Evolutionary conservation across 2,329 filamentous ascomycete genomes (phyloP).

Genomic region (Mariannaea elegans): DNA sequence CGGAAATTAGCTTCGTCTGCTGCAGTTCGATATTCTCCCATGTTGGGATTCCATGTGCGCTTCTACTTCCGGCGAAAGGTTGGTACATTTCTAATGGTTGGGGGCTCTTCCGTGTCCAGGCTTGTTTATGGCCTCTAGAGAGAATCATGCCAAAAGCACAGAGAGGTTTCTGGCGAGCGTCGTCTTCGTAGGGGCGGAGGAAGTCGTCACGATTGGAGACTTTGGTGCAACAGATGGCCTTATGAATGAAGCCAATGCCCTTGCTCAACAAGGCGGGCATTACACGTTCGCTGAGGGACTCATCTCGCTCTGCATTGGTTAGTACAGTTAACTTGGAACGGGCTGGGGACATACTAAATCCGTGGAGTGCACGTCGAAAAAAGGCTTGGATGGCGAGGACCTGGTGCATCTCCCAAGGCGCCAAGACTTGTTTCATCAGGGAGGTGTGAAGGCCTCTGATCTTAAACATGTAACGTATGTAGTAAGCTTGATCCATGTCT

Average conservation of each 20-base stretch:
- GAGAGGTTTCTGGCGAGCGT: not conserved
- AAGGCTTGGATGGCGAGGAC: conserved; percentile 16
- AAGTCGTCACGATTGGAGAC: not conserved
- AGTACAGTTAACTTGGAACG: not conserved
- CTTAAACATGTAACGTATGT: not conserved
- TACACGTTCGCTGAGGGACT: conserved; percentile 5
- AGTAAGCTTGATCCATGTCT: not conserved
- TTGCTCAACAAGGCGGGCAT: conserved; percentile 15
- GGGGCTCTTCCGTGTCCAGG: conserved; percentile 17
- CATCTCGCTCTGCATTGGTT: not conserved
- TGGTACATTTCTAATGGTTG: conserved; percentile 4
- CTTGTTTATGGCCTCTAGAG: conserved; percentile 8
- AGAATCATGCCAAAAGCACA: conserved; percentile 21
- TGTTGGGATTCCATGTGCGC: not conserved
- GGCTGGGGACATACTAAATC: not conserved
- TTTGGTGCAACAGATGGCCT: conserved; percentile 5
- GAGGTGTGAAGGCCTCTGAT: conserved; percentile 1
- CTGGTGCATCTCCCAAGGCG: conserved; percentile 28
- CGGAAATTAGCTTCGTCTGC: not conserved
- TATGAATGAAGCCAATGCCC: conserved; percentile 18
- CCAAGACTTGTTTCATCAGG: conserved; percentile 2
- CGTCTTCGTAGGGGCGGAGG: not conserved
- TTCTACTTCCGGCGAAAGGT: conserved; percentile 7
- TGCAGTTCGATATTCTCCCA: conserved; percentile 16
- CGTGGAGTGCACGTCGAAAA: conserved; percentile 15